Base-by-base conservation (phyloP, 2,329 filamentous ascomycete genomes). In the Teratosphaeria gauchensis region DNA sequence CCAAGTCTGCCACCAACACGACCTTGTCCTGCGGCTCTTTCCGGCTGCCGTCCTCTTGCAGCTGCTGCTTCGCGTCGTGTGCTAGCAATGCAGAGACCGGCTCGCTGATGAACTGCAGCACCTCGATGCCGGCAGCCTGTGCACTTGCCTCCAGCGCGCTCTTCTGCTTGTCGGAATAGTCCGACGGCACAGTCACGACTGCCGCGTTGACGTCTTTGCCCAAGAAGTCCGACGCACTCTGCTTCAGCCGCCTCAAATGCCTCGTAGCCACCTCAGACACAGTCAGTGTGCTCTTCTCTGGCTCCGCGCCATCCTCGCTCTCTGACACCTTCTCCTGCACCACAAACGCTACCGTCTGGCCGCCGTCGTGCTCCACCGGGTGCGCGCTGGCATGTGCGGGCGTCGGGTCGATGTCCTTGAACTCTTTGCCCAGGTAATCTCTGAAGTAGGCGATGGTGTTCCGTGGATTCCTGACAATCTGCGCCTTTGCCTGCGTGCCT, bases 371-470 rank as follows among this genome's bases (percentile, higher is more conserved):
- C 65, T 95, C 87, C 74, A 89, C 77, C 63, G 94, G 92, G 77
- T 96, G 94, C 59, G 92, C 90, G 58, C 91, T 95, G 68, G 90
- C 88, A 75, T 97, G 92, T 82, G 88, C 92, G 74, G 95, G 90
- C 56, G 90, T 95, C 64, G 92, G 90, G 75, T 99, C 94, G 81
- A 99, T 95, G 65, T 90, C 88, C 79, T 95, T 92, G 83, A 95
- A 96, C 64, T 80, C 88, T 82, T 95, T 89, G 68, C 94, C 94
- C 56, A 99, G 77, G 76, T 91, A 96, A 72, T 99, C 94, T 76
- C 91, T 87, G 82, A 97, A 99, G 80, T 90, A 95, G 72, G 90
- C 89, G 71, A 96, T 84, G 24, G 94, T 96, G 82, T 97, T 97
- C 74, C 84, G 84, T 64, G 90, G 82, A 77, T 99, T 97, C 72